These are phyloP conservation scores for Chytriomyces sp. DNA, from an alignment of 192 early-diverging fungal genomes.

Conservation along the genomic window DNA sequence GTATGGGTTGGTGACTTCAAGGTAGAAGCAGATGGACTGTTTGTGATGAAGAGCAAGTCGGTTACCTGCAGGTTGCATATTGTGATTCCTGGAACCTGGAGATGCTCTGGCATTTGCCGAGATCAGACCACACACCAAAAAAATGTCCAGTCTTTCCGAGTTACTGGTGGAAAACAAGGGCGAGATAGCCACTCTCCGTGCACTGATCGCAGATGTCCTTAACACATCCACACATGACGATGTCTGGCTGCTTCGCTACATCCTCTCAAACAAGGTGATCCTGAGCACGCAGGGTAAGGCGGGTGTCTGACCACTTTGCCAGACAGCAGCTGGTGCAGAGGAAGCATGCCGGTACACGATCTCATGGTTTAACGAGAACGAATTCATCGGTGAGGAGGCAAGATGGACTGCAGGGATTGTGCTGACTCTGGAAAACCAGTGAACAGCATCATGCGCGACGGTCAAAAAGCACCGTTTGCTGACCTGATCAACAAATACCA, in stretches of 20 bases:
- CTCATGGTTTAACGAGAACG: slow-evolving; percentile 6
- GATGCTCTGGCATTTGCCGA: too few relatives aligned
- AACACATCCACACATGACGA: slow-evolving; percentile 5
- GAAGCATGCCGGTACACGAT: background rate
- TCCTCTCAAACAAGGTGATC: slow-evolving; percentile 21
- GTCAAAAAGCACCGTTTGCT: background rate
- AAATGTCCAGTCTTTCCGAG: background rate
- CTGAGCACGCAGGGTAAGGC: too few relatives aligned
- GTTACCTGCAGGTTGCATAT: background rate
- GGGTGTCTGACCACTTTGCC: too few relatives aligned
- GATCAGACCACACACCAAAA: background rate
- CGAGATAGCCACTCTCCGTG: background rate
- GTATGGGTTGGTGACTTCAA: background rate
- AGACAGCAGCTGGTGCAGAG: background rate
- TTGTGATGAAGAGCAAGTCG: background rate
- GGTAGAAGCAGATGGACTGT: background rate
- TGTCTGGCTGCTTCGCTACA: slow-evolving; percentile 11
- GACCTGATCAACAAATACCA: slow-evolving; percentile 10
- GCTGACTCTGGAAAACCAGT: background rate
- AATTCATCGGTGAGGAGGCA: too few relatives aligned
- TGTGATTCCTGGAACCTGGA: background rate
- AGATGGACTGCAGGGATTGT: too few relatives aligned
- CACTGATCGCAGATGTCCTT: background rate
- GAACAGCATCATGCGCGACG: background rate
- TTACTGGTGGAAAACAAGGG: background rate